A percentile compares a stretch with the other conserved stretches of the same genome.
Conservation (phyloP, 1,139 yeast genomes). For the Candida sp. region DNA sequence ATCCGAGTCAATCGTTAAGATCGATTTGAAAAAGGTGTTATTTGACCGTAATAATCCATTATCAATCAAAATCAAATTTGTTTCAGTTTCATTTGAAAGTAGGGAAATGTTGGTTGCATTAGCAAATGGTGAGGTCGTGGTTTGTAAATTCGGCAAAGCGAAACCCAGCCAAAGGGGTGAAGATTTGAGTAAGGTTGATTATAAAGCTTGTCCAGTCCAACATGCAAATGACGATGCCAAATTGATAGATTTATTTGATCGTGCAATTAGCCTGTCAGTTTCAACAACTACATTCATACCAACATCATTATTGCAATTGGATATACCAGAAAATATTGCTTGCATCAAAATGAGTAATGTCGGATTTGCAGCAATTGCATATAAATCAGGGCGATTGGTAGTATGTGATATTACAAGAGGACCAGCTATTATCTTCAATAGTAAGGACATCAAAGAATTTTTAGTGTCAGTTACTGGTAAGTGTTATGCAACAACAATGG, state of each 20-base stretch:
- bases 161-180: slow-evolving; percentile 10
- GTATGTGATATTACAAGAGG: slow-evolving; percentile 80
- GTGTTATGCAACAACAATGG: slow-evolving; percentile 56
- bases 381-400: slow-evolving; percentile 68
- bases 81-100: slow-evolving; percentile 74
- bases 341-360: slow-evolving; percentile 67
- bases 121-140: slow-evolving; percentile 67
- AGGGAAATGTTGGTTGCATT: slow-evolving; percentile 76
- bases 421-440: slow-evolving; percentile 68
- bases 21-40: slow-evolving; percentile 34
- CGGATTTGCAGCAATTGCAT: slow-evolving; percentile 86
- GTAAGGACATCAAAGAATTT: slow-evolving; percentile 37
- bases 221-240: slow-evolving; percentile 36
- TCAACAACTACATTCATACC: slow-evolving; percentile 58
- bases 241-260: slow-evolving; percentile 25
- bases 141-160: slow-evolving; percentile 66
- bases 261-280: slow-evolving; percentile 33
- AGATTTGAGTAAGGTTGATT: slow-evolving; percentile 18
- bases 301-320: slow-evolving; percentile 39
- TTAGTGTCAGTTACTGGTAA: slow-evolving; percentile 34
- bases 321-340: slow-evolving; percentile 44
- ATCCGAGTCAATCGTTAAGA: slow-evolving; percentile 36
- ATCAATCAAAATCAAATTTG: slow-evolving; percentile 46
- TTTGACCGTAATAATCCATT: slow-evolving; percentile 23
- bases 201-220: slow-evolving; percentile 25